phyloP scores from a whole-genome alignment of 495 filamentous ascomycete species.

The Xylaria intraflava region DNA sequence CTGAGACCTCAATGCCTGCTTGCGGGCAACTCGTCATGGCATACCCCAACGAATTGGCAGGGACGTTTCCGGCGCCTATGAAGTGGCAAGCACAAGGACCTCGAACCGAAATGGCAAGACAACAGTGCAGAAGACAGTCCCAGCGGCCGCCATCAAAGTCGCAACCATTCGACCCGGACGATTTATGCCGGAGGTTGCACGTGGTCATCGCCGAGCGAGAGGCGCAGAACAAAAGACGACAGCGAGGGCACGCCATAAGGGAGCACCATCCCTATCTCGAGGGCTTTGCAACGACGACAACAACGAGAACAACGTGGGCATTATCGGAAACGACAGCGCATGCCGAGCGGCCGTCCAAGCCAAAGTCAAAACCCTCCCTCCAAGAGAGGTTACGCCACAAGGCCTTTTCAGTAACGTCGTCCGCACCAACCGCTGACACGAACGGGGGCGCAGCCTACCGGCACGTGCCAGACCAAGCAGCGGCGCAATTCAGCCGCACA shows the following conservation, averaged over 20 bases:
- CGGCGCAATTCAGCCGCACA: constrained; percentile 43
- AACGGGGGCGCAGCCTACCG: constrained; percentile 11
- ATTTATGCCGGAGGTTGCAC: constrained; percentile 41
- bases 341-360: constrained; percentile 6
- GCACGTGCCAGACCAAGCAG: constrained; percentile 42
- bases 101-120: constrained; percentile 14
- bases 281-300: constrained; percentile 12
- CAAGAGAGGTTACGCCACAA: constrained; percentile 18
- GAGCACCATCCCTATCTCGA: constrained; percentile 5
- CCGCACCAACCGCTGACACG: neutral
- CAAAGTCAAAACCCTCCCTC: constrained; percentile 16
- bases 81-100: neutral
- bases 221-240: constrained; percentile 18
- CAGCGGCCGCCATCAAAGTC: constrained; percentile 25
- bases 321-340: constrained; percentile 1
- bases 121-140: constrained; percentile 6
- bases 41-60: constrained; percentile 11
- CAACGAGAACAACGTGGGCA: constrained; percentile 5
- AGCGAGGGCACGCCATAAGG: constrained; percentile 12
- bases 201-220: constrained; percentile 39
- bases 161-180: constrained; percentile 44
- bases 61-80: constrained; percentile 1
- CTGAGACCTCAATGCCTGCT: neutral
- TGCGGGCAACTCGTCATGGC: constrained; percentile 21
- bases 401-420: neutral